These are phyloP conservation scores for Pythium scleroteichum DNA, from an alignment of 352 stramenopile genomes.

Conservation along the genomic window DNA sequence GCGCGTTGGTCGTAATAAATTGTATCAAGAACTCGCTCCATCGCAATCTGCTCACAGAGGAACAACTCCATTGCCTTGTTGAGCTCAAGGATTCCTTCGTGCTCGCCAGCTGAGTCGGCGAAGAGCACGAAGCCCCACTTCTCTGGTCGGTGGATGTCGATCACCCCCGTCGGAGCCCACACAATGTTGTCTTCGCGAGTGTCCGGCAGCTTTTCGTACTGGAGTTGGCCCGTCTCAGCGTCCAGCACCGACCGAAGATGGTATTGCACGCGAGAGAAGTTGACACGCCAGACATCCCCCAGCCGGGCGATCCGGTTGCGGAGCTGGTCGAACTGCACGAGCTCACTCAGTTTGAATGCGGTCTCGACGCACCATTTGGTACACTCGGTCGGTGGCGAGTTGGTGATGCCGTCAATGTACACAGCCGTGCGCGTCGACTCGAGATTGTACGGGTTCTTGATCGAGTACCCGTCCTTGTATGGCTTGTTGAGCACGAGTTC, in stretches of 20 bases:
- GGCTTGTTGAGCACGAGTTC: slow-evolving; percentile 87
- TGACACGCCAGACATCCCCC: slow-evolving; percentile 83
- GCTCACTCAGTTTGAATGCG: slow-evolving; percentile 63
- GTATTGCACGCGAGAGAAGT: slow-evolving; percentile 91
- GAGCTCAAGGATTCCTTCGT: slow-evolving; percentile 43
- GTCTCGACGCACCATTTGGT: slow-evolving; percentile 87
- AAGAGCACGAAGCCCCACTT: slow-evolving; percentile 76
- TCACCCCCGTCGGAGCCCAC: slow-evolving; percentile 68
- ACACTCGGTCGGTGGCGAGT: slow-evolving; percentile 58
- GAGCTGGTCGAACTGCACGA: slow-evolving; percentile 58
- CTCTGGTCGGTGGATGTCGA: slow-evolving; percentile 78
- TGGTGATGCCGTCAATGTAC: slow-evolving; percentile 71
- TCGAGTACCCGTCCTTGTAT: slow-evolving; percentile 86
- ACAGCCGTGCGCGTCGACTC: slow-evolving; percentile 44
- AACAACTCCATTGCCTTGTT: slow-evolving; percentile 35
- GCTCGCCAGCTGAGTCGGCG: slow-evolving; percentile 41
- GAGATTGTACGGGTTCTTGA: slow-evolving; percentile 77
- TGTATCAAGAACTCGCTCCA: slow-evolving; percentile 58
- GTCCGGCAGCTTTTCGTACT: slow-evolving; percentile 55
- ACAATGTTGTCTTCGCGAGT: slow-evolving; percentile 71
- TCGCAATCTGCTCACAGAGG: slow-evolving; percentile 50
- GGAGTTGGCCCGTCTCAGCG: slow-evolving; percentile 41
- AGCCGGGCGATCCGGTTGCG: slow-evolving; percentile 31
- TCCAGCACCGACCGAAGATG: slow-evolving; percentile 49
- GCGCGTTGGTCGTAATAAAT: slow-evolving; percentile 71